Percentiles rank a stretch among this genome's conserved stretches.
Evolutionary conservation across 2,329 filamentous ascomycete species (phyloP).

Genomic region (Neofusicoccum ribis): DNA sequence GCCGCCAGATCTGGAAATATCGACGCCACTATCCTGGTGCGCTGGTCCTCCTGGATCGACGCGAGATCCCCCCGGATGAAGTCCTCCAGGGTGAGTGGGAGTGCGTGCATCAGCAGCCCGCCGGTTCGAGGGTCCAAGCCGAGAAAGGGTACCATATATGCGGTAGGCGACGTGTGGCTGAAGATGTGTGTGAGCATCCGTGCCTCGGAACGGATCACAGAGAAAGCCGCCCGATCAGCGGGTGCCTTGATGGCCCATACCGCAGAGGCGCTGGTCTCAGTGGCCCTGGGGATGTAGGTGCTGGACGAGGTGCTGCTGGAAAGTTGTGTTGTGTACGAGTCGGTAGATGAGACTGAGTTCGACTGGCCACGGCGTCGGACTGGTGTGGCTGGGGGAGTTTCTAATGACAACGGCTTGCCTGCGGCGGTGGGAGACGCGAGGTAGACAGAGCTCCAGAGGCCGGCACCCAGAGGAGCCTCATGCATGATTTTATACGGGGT

Average conservation of each 20-base stretch:
- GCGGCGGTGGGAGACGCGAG: slow-evolving; percentile 27
- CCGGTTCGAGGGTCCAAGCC: slow-evolving; percentile 33
- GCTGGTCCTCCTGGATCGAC: slow-evolving; percentile 19
- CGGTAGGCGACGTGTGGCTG: slow-evolving; percentile 20
- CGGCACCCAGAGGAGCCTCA: slow-evolving; percentile 32
- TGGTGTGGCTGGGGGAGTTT: slow-evolving; percentile 18
- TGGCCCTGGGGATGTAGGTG: slow-evolving; percentile 28
- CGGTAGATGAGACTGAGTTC: slow-evolving; percentile 9
- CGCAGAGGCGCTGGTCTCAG: slow-evolving; percentile 13
- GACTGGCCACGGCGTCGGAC: slow-evolving; percentile 1
- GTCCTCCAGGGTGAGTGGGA: slow-evolving; percentile 35
- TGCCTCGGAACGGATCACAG: slow-evolving; percentile 34
- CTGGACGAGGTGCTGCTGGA: slow-evolving; percentile 16
- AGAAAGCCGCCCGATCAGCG: slow-evolving; percentile 30
- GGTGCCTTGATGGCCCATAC: slow-evolving; percentile 37
- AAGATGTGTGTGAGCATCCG: slow-evolving; percentile 35
- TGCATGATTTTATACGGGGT: slow-evolving; percentile 23
- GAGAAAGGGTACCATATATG: slow-evolving; percentile 35
- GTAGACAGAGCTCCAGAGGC: slow-evolving; percentile 40
- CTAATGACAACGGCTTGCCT: neutral
- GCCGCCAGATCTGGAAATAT: slow-evolving; percentile 43
- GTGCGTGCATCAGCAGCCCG: slow-evolving; percentile 34
- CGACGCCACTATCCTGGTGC: slow-evolving; percentile 37
- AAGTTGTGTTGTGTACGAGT: slow-evolving; percentile 7
- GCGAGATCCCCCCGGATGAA: slow-evolving; percentile 32